Conservation (phyloP, 1,284 basidiomycete species). For the Apiotrichum veenhuisii region DNA sequence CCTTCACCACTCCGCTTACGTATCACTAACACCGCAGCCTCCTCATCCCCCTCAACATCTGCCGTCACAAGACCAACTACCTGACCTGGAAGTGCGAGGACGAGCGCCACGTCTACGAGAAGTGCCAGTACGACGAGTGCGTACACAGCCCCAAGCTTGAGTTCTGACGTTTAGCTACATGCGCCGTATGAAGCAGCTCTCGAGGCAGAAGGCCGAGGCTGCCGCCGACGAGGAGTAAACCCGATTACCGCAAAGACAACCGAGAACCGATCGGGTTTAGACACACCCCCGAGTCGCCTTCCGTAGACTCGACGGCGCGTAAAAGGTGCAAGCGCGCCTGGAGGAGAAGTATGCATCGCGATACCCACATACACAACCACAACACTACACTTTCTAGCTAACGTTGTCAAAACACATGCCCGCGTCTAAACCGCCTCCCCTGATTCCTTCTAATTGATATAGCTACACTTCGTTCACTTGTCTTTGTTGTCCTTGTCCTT, state of each 20-base stretch:
- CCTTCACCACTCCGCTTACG: neutral
- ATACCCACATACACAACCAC: conserved; percentile 14
- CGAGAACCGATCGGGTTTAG: neutral
- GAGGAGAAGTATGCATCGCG: conserved; percentile 17
- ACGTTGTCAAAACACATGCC: neutral
- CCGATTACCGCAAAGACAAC: neutral
- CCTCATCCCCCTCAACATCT: conserved; percentile 78
- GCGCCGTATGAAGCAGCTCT: conserved; percentile 73
- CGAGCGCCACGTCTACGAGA: conserved; percentile 55
- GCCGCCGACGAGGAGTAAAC: conserved; percentile 50
- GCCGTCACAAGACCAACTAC: conserved; percentile 67
- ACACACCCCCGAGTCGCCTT: neutral
- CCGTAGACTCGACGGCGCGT: neutral
- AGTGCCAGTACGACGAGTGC: conserved; percentile 87
- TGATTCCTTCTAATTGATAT: neutral
- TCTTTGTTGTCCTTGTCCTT: neutral
- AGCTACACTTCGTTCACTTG: neutral
- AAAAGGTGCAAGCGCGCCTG: neutral
- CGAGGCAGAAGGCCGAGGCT: conserved; percentile 63
- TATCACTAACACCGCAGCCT: conserved; percentile 57
- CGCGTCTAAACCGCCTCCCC: neutral
- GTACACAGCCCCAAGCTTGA: conserved; percentile 44
- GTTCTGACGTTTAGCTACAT: conserved; percentile 59
- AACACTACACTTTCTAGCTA: neutral
- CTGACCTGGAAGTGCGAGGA: conserved; percentile 79